A percentile compares a stretch with the other conserved stretches of the same genome.
Evolutionary conservation across 106 monocot genomes (phyloP).

Genomic region (Acorus gramineus): DNA sequence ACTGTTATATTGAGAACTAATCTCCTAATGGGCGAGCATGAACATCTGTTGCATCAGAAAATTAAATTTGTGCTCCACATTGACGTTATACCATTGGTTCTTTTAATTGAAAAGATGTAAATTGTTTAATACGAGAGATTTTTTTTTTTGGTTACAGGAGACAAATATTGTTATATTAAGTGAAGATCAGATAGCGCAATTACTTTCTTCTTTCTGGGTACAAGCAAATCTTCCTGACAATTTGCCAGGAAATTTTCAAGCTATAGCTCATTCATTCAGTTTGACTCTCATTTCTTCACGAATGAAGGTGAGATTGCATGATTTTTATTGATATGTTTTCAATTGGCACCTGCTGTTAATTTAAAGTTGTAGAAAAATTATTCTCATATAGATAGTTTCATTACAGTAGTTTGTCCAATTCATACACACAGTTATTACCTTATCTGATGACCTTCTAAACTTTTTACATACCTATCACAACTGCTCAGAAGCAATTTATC

Average conservation of each 20-base stretch:
- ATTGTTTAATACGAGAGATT: background rate
- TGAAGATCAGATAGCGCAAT: conserved; percentile 72
- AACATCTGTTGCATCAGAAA: no score
- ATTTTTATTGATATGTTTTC: background rate
- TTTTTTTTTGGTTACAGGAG: conserved; percentile 40
- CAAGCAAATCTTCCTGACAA: conserved; percentile 80
- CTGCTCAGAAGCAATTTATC: no score
- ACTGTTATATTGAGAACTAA: no score
- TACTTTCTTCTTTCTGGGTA: conserved; percentile 81
- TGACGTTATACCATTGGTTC: background rate
- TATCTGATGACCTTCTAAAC: no score
- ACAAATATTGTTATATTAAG: conserved; percentile 34
- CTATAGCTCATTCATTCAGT: conserved; percentile 79
- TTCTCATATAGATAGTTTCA: no score
- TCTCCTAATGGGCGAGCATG: no score
- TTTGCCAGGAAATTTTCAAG: conserved; percentile 82
- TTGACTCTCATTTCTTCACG: conserved; percentile 63
- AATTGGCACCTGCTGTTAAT: no score
- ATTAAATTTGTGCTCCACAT: background rate
- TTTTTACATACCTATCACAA: no score
- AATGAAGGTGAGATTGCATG: conserved; percentile 44
- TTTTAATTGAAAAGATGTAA: background rate
- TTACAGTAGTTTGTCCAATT: no score
- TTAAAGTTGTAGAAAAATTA: no score
- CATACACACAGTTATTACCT: no score